Evolutionary conservation across 495 filamentous ascomycete species (phyloP).

Genomic region (Baudoinia panamericana): DNA sequence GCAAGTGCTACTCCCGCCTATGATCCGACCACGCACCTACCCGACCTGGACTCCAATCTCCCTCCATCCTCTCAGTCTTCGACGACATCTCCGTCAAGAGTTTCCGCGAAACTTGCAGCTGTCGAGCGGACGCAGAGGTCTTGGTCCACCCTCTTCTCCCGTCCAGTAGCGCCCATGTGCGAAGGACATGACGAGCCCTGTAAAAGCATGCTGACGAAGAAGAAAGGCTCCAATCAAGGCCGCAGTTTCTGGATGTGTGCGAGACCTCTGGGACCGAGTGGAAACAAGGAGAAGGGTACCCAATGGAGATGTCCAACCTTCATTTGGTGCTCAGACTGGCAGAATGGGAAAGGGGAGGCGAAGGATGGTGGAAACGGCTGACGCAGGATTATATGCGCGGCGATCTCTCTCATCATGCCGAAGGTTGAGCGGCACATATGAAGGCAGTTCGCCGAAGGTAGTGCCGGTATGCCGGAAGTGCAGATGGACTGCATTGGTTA

Average conservation of each 20-base stretch:
- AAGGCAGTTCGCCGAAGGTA: too few relatives aligned
- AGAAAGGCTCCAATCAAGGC: conserved; percentile 70
- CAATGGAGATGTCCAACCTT: conserved; percentile 80
- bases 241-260: conserved; percentile 79
- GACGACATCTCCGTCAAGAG: conserved; percentile 16
- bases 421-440: too few relatives aligned
- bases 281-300: conserved; percentile 66
- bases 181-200: conserved; percentile 78
- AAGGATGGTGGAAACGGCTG: neutral
- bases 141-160: conserved; percentile 75
- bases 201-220: conserved; percentile 67
- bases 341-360: conserved; percentile 2
- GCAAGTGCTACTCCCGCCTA: conserved; percentile 37
- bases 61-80: neutral
- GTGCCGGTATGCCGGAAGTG: too few relatives aligned
- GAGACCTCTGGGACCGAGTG: conserved; percentile 64
- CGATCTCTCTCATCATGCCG: too few relatives aligned
- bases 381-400: too few relatives aligned
- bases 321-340: conserved; percentile 82
- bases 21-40: neutral
- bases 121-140: conserved; percentile 49
- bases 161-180: conserved; percentile 59
- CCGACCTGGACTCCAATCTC: neutral
- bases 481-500: too few relatives aligned
- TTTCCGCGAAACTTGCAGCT: conserved; percentile 41